These are phyloP conservation scores for Erodium trifolium DNA, from an alignment of 441 rosid genomes.

Conservation along the genomic window DNA sequence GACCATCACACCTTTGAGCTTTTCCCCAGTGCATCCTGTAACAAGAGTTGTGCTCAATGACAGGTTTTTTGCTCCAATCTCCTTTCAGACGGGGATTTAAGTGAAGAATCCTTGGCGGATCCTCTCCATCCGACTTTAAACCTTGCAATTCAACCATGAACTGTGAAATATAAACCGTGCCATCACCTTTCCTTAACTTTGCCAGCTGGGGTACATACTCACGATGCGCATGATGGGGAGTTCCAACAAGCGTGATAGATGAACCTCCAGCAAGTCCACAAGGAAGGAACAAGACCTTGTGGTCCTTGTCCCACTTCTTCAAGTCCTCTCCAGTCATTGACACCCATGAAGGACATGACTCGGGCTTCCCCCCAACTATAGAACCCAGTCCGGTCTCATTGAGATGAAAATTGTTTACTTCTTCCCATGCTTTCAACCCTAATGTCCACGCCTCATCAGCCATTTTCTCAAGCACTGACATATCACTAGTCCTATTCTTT, in stretches of 20 bases:
- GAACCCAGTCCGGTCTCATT: slow-evolving; percentile 35
- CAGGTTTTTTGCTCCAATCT: slow-evolving; percentile 80
- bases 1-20: slow-evolving; percentile 90
- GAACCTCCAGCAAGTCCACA: slow-evolving; percentile 94
- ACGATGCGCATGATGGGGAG: slow-evolving; percentile 67
- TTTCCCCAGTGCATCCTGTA: slow-evolving; percentile 98
- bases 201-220: slow-evolving; percentile 73
- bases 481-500: slow-evolving; percentile 51
- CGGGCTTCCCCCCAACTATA: slow-evolving; percentile 35
- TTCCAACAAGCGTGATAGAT: slow-evolving; percentile 82
- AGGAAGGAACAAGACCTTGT: slow-evolving; percentile 62
- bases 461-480: slow-evolving; percentile 66
- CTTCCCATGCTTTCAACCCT: slow-evolving; percentile 89
- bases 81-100: slow-evolving; percentile 87
- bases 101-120: slow-evolving; percentile 90
- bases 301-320: slow-evolving; percentile 37
- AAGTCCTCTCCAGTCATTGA: slow-evolving; percentile 60
- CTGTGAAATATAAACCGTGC: slow-evolving; percentile 71
- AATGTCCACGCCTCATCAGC: slow-evolving; percentile 89
- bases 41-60: slow-evolving; percentile 94
- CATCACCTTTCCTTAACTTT: slow-evolving; percentile 39
- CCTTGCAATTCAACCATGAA: slow-evolving; percentile 95
- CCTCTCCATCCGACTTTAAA: slow-evolving; percentile 84
- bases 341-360: slow-evolving; percentile 81
- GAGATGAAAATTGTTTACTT: slow-evolving; percentile 45